Conservation (phyloP, 768 basidiomycete species). For the Tubosaeta sp. region DNA sequence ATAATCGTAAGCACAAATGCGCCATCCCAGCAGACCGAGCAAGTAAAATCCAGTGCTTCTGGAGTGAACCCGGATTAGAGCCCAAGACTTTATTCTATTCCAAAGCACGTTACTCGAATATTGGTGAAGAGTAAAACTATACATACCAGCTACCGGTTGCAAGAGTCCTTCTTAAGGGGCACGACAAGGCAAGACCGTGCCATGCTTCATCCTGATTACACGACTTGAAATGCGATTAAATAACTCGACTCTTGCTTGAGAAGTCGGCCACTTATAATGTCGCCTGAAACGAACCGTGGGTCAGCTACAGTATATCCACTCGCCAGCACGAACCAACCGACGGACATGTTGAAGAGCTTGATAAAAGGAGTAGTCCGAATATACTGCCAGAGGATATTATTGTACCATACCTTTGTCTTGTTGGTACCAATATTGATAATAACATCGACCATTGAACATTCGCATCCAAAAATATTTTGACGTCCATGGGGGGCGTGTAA, state of each 20-base stretch:
- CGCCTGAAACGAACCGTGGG: neutral
- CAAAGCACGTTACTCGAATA: neutral
- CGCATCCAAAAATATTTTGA: too few species aligned
- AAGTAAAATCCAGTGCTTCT: too few species aligned
- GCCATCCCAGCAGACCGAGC: too few species aligned
- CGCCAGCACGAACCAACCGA: neutral
- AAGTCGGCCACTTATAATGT: neutral
- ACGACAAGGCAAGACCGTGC: neutral
- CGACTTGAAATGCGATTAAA: neutral
- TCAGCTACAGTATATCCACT: neutral
- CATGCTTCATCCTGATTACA: neutral
- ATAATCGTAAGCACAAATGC: too few species aligned
- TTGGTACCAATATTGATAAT: too few species aligned
- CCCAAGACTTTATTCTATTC: too few species aligned
- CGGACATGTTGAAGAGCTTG: neutral
- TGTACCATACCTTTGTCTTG: too few species aligned
- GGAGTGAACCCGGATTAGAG: too few species aligned
- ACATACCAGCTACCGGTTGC: neutral
- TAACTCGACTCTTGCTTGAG: neutral
- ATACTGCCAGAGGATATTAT: neutral
- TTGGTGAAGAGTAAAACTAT: neutral
- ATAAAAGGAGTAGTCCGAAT: neutral
- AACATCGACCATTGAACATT: too few species aligned
- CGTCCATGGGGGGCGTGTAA: too few species aligned
- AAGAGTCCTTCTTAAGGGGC: too few species aligned